phyloP scores from a whole-genome alignment of 768 basidiomycete species.

The Collybia nuda region DNA sequence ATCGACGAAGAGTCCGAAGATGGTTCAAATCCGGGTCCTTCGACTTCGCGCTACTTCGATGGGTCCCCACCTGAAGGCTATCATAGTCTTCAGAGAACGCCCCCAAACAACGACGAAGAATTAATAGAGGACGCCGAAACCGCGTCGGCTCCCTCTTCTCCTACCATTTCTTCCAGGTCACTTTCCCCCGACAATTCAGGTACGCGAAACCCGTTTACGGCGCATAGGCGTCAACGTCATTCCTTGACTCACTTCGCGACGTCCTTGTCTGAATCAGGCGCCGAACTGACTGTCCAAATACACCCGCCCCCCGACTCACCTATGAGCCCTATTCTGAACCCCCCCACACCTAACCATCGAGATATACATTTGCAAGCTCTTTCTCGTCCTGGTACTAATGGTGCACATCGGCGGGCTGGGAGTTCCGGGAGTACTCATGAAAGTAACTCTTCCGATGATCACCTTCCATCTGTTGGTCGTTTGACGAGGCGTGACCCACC shows the following conservation, averaged over 20 bases:
- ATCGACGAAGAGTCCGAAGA: slow-evolving; percentile 66
- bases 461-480: slow-evolving; percentile 30
- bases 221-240: slow-evolving; percentile 63
- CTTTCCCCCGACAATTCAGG: slow-evolving; percentile 67
- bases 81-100: slow-evolving; percentile 29
- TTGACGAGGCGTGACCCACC: slow-evolving; percentile 70
- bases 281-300: slow-evolving; percentile 68
- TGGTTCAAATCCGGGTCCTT: slow-evolving; percentile 43
- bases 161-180: slow-evolving; percentile 52
- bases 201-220: slow-evolving; percentile 82
- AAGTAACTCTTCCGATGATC: slow-evolving; percentile 21
- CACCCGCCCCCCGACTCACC: slow-evolving; percentile 83
- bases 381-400: slow-evolving; percentile 28
- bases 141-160: slow-evolving; percentile 34
- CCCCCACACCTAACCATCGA: slow-evolving; percentile 80
- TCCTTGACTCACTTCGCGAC: slow-evolving; percentile 69
- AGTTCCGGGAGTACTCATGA: slow-evolving; percentile 28
- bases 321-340: slow-evolving; percentile 67
- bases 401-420: slow-evolving; percentile 33
- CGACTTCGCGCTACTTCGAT: slow-evolving; percentile 29
- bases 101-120: slow-evolving; percentile 17
- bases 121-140: slow-evolving; percentile 20
- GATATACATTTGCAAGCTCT: slow-evolving; percentile 82
- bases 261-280: slow-evolving; percentile 59
- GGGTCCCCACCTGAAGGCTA: slow-evolving; percentile 16